Evolutionary conservation across 768 basidiomycete genomes (phyloP), one percentile per base, ranked within the genome.

Genomic region (Russula sp.): DNA sequence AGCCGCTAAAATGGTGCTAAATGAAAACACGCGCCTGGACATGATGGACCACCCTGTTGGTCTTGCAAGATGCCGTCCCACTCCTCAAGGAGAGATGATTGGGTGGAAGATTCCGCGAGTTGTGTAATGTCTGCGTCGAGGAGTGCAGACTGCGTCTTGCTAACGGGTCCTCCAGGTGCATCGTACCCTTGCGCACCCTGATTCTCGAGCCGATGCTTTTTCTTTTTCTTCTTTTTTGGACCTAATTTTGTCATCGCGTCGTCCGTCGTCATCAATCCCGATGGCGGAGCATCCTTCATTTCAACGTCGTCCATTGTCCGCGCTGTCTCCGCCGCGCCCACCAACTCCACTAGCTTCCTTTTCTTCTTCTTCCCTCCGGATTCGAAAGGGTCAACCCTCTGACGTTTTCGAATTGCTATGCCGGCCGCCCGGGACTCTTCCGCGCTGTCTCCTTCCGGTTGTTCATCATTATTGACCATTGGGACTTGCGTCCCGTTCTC

Each of bases 391-490:
- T 90, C 88, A 20, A 76, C 67, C 63, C 80, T 80, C 11, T 75
- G 74, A 70, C 84, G 88, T 73, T 86, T 89, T 73, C 80, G 83
- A 66, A 83, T 80, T 4, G 82, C 79, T 26, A 79, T 46, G 20
- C 44, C 44, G 1, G 44, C 75, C 0, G 82, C 81, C 5, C 63
- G 72, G 83, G 79, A 69, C 82, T 85, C 68, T 30, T 87, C 86
- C 26, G 32, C 51, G 51, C 36, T 40, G 44, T 59, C 82, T 34
- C 87, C 86, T 50, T 81, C 79, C 46, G 81, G 79, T 46, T 64
- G 26, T 42, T 30, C 38, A 10, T 28, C 5, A 5, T 40, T 42
- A 22, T n/a, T 71, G 69, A 76, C 62, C 63, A 63, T 54, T 7
- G 28, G 50, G 7, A 40, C 38, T 30, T 5, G 55, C 26, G 68